Conservation (phyloP, 2,329 filamentous ascomycete species). For the Orbilia javanica region DNA sequence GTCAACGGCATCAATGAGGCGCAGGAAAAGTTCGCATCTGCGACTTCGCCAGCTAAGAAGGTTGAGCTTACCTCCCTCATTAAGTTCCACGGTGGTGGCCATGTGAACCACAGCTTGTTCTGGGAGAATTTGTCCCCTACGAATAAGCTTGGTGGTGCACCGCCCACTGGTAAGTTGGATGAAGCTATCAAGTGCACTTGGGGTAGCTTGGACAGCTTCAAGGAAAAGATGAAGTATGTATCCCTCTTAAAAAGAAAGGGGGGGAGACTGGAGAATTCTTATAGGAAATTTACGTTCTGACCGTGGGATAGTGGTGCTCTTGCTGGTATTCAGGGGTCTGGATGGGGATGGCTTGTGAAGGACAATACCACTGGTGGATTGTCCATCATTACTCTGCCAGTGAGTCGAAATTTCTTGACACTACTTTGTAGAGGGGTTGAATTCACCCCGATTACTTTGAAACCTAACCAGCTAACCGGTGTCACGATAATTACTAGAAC, state of each 20-base stretch:
- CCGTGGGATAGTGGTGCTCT: conserved; percentile 66
- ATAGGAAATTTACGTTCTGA: background rate
- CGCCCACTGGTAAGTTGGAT: conserved; percentile 69
- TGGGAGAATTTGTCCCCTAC: conserved; percentile 79
- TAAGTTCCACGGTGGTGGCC: conserved; percentile 76
- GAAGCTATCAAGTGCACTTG: conserved; percentile 66
- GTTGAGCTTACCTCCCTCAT: conserved; percentile 72
- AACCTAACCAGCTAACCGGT: too few species aligned
- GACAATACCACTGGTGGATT: conserved; percentile 71
- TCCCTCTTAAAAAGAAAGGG: background rate
- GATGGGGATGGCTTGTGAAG: conserved; percentile 73
- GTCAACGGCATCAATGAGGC: conserved; percentile 89
- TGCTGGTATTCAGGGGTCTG: conserved; percentile 73
- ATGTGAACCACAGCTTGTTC: conserved; percentile 77
- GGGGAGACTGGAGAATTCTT: background rate
- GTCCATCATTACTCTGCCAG: conserved; percentile 76
- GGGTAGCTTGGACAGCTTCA: conserved; percentile 70
- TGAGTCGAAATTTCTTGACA: conserved; percentile 63
- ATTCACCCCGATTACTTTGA: too few species aligned
- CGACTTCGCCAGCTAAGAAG: conserved; percentile 70
- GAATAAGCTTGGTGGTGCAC: conserved; percentile 74
- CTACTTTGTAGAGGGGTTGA: too few species aligned
- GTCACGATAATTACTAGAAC: conserved; percentile 68
- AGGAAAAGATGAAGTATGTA: conserved; percentile 71
- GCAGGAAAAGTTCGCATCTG: conserved; percentile 76